Evolutionary conservation across 495 filamentous ascomycete genomes (phyloP).

Genomic region (Neurospora cerealis): DNA sequence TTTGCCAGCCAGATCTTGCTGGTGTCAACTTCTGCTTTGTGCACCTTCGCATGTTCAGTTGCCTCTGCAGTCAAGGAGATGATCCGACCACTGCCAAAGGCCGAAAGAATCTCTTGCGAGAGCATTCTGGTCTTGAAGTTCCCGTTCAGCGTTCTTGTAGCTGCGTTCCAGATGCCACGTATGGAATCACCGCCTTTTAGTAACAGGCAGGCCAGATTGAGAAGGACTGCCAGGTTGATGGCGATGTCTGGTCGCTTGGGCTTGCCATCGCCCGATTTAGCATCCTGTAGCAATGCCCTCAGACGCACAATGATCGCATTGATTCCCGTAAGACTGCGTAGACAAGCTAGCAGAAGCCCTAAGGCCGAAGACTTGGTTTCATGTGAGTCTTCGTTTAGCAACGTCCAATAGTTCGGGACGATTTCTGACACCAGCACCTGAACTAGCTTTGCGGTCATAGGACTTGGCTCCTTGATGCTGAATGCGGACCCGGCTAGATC

Average conservation of each 20-base stretch:
- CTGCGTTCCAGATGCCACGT: constrained; percentile 38
- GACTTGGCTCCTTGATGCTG: constrained; percentile 51
- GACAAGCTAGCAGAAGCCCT: constrained; percentile 49
- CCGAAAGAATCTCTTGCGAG: constrained; percentile 31
- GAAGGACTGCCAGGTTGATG: constrained; percentile 29
- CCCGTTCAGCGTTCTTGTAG: constrained; percentile 5
- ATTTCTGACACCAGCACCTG: constrained; percentile 58
- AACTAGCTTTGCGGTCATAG: constrained; percentile 58
- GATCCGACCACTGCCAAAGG: constrained; percentile 63
- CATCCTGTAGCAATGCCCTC: constrained; percentile 38
- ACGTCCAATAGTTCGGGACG: constrained; percentile 69
- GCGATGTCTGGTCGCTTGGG: constrained; percentile 24
- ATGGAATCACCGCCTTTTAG: constrained; percentile 47
- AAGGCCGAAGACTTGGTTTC: constrained; percentile 15
- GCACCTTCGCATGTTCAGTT: constrained; percentile 39
- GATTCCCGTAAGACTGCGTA: constrained; percentile 63
- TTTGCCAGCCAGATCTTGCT: constrained; percentile 54
- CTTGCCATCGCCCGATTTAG: constrained; percentile 24
- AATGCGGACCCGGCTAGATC: constrained; percentile 28
- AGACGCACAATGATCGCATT: constrained; percentile 58
- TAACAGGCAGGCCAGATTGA: constrained; percentile 41
- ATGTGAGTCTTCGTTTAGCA: constrained; percentile 38
- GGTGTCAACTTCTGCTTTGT: constrained; percentile 2
- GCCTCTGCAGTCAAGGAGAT: constrained; percentile 68
- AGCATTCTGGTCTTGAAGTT: constrained; percentile 11